Evolutionary conservation across 257 asterid species (phyloP).

Genomic region (Linderniella brevidens): DNA sequence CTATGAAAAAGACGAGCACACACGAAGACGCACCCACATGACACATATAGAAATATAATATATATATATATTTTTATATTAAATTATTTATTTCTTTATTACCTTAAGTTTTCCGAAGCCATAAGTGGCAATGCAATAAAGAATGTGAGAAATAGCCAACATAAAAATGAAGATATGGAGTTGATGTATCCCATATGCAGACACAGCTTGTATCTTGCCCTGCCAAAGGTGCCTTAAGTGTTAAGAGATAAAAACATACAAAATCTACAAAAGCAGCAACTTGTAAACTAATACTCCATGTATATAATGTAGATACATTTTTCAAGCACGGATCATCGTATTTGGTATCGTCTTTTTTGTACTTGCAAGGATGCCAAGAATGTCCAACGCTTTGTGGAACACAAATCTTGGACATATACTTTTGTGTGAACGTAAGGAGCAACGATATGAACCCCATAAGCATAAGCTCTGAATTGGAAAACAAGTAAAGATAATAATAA

Average conservation of each 20-base stretch:
- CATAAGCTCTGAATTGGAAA: constrained; percentile 46
- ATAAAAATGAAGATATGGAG: constrained; percentile 63
- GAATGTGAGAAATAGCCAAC: constrained; percentile 37
- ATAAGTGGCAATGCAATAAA: constrained; percentile 35
- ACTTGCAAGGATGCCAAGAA: constrained; percentile 71
- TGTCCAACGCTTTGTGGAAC: constrained; percentile 27
- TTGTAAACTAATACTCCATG: not conserved
- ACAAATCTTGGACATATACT: constrained; percentile 29
- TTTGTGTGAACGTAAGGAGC: constrained; percentile 36
- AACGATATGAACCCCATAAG: constrained; percentile 62
- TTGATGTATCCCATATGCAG: constrained; percentile 63
- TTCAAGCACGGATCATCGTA: constrained; percentile 20
- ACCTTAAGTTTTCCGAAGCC: constrained; percentile 56
- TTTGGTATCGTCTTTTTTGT: constrained; percentile 1
- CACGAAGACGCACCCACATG: not conserved
- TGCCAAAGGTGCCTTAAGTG: constrained; percentile 10
- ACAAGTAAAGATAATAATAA: too few species aligned
- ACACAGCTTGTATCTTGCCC: constrained; percentile 48
- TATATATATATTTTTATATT: not conserved
- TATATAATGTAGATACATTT: constrained; percentile 13
- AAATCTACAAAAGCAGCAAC: not conserved
- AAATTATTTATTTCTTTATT: not conserved
- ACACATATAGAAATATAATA: not conserved
- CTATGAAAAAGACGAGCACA: too few species aligned
- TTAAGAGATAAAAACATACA: too few species aligned